These are phyloP conservation scores for Kodamaea arcana DNA, from an alignment of 1,139 yeast genomes.

Conservation along the genomic window DNA sequence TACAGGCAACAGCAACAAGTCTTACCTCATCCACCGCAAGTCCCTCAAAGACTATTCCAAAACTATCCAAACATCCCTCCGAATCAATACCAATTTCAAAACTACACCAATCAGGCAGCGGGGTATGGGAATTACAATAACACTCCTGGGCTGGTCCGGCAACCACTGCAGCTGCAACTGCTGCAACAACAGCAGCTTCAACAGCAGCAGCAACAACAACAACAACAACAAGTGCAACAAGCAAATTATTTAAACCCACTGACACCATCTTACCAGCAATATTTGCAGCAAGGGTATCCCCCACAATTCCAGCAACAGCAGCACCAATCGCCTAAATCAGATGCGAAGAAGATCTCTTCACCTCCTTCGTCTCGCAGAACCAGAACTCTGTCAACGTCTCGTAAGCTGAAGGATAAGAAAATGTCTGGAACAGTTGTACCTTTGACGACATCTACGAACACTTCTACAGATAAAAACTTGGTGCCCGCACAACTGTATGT, in stretches of 20 bases:
- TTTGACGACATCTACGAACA: slow-evolving; percentile 6
- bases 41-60: slow-evolving; percentile 13
- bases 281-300: slow-evolving; percentile 10
- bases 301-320: slow-evolving; percentile 6
- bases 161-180: not conserved
- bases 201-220: slow-evolving; percentile 6
- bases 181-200: slow-evolving; percentile 4
- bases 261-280: slow-evolving; percentile 11
- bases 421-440: slow-evolving; percentile 6
- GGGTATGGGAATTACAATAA: slow-evolving; percentile 2
- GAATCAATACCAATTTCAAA: slow-evolving; percentile 12
- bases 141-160: not conserved
- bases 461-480: slow-evolving; percentile 16
- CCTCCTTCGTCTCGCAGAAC: not conserved
- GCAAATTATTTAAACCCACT: slow-evolving; percentile 9
- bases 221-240: slow-evolving; percentile 8
- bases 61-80: slow-evolving; percentile 10
- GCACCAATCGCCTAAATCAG: slow-evolving; percentile 3
- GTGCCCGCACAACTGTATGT: slow-evolving; percentile 46
- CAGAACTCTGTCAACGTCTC: slow-evolving; percentile 2
- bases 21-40: slow-evolving; percentile 11
- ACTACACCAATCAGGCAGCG: slow-evolving; percentile 7
- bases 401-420: slow-evolving; percentile 7
- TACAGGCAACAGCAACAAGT: slow-evolving; percentile 8
- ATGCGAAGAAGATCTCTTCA: slow-evolving; percentile 2